Base-by-base conservation (phyloP, 768 basidiomycete species). In the Termitomyces eurrhizus region DNA sequence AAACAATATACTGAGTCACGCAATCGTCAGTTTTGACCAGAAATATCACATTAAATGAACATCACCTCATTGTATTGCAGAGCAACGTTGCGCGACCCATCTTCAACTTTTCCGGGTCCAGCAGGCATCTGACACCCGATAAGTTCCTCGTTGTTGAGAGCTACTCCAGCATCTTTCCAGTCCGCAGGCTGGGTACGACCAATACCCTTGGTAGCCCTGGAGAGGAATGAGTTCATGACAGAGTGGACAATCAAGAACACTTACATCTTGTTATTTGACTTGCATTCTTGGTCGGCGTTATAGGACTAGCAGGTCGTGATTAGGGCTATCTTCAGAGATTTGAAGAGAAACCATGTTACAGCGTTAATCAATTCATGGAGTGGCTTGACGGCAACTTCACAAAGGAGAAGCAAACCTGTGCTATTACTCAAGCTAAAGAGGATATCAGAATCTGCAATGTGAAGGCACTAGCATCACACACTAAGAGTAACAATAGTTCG, bases 121-220 rank as follows among this genome's bases (percentile, higher is more conserved):
- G 83, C 80, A n/a, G 85, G 85, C 85, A 87, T 86, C 41, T 77
- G 69, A 59, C 81, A 83, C 18, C 85, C 85, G 41, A 73, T 66
- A 26, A 87, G 75, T 21, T 76, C 82, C 8, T 77, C 73, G 64
- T 85, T 75, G 36, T 73, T 77, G 11, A 84, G 69, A 1, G 78
- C 78, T 44, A 68, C 69, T 32, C 83, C 84, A 0, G 84, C 85
- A 67, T 86, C 85, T 66, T 85, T 79, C 85, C 85, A 87, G 12
- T 76, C 72, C 0, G 63, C 70, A 7, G 84, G 85, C 64, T 83
- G 83, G 12, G 73, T 78, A 39, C 70, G 71, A 14, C 85, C 85
- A 7, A 84, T 54, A 58, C 85, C 85, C 62, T 82, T 81, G 21
- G 85, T 86, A 12, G 80, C 74, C 50, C 83, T 85, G 53, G 46